These are phyloP conservation scores for Canavalia gladiata DNA, from an alignment of 306 rosid genomes.

Conservation along the genomic window DNA sequence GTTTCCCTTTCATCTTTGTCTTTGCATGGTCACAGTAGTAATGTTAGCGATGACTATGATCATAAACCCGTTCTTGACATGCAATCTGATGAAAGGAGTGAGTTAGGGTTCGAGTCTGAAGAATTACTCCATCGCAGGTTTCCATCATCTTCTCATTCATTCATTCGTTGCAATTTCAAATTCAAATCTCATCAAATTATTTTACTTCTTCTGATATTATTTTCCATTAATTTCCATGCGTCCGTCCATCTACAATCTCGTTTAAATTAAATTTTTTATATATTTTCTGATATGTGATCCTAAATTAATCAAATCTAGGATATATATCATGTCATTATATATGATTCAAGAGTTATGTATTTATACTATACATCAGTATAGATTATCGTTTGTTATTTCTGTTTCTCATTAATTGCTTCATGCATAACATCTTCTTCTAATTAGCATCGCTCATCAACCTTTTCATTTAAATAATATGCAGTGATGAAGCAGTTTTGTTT, in stretches of 20 bases:
- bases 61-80: constrained; percentile 57
- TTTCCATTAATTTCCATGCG: too few relatives aligned
- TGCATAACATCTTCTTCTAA: not conserved
- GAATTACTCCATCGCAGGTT: constrained; percentile 59
- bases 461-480: constrained; percentile 47
- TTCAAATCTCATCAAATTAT: too few relatives aligned
- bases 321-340: too few relatives aligned
- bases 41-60: constrained; percentile 53
- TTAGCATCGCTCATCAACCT: not conserved
- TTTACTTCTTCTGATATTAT: too few relatives aligned
- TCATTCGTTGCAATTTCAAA: too few relatives aligned
- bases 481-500: constrained; percentile 65
- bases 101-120: constrained; percentile 53
- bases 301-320: too few relatives aligned
- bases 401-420: not conserved
- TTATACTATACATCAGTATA: too few relatives aligned
- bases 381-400: not conserved
- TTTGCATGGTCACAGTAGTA: constrained; percentile 59
- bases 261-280: too few relatives aligned
- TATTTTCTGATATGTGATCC: too few relatives aligned
- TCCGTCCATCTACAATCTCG: too few relatives aligned
- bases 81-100: constrained; percentile 52
- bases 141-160: too few relatives aligned
- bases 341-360: too few relatives aligned
- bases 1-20: constrained; percentile 50